These are phyloP conservation scores for Gryganskiella cystojenkinii DNA, from an alignment of 192 early-diverging fungal species.

Conservation along the genomic window DNA sequence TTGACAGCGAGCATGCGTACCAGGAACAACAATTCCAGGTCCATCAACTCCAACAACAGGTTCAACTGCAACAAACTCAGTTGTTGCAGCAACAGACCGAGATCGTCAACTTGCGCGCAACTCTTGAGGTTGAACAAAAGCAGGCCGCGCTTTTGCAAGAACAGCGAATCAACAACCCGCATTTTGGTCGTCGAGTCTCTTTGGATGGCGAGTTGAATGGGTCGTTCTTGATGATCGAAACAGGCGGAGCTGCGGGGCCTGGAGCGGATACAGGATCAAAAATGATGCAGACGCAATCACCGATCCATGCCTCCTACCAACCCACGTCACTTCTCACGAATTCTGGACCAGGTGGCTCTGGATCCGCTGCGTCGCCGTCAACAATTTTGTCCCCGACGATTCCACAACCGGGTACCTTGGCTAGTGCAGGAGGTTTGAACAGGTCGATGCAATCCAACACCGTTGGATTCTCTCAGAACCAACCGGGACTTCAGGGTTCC, in stretches of 20 bases:
- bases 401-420: no score
- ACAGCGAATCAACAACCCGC: constrained; percentile 16
- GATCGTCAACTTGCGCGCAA: constrained; percentile 31
- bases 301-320: no score
- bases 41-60: constrained; percentile 36
- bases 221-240: constrained; percentile 40
- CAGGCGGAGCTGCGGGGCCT: not conserved
- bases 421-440: no score
- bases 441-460: no score
- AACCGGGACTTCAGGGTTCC: not conserved
- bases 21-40: constrained; percentile 38
- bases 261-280: not conserved
- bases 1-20: constrained; percentile 20
- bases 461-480: no score
- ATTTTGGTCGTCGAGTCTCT: constrained; percentile 28
- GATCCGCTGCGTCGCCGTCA: no score
- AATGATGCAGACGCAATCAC: not conserved
- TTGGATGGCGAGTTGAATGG: constrained; percentile 31
- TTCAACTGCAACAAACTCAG: constrained; percentile 41
- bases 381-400: no score
- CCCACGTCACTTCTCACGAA: not conserved
- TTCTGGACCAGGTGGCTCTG: no score
- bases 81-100: constrained; percentile 46
- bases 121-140: constrained; percentile 41
- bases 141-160: constrained; percentile 29